Base-by-base conservation (phyloP, 2,329 filamentous ascomycete genomes). In the Neonectria sp. region DNA sequence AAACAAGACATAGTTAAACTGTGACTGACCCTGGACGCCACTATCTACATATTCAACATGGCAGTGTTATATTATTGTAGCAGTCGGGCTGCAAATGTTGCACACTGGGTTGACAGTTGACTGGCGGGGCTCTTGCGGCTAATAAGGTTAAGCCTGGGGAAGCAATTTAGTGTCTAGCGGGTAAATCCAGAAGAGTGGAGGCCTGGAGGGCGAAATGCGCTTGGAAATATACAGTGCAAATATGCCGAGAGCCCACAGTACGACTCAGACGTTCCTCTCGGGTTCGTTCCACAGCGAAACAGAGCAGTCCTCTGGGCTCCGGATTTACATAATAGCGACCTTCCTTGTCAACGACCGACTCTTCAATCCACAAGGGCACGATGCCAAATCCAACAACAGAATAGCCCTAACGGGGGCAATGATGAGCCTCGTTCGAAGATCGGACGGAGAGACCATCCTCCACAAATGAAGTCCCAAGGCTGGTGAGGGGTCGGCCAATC, bases 401-500 rank as follows among this genome's bases (percentile, higher is more conserved):
- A 40, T n/a, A 51, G 53, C 53, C 43, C 33, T 15, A 43, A 56
- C 24, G 33, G 49, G 51, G 21, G 43, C 5, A 52, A 60, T 35
- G 33, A 40, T 29, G 57, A 53, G 35, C 46, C 43, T 55, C 25
- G 45, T 12, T 45, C 33, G 49, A 55, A 43, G 62, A 64, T 65
- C 51, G 51, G 51, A 55, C 51, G 52, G 35, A 49, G 15, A 56
- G n/a, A 65, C 40, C 52, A 46, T 56, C 51, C 27, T 57, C 63
- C 63, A 65, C 63, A 60, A 65, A 65, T 65, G 21, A 48, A 35
- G 31, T 51, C 27, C 25, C 45, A 27, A 15, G 31, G 49, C 24
- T 8, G 29, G 45, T 48, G 57, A 52, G 35, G 52, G 56, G 43
- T 27, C 48, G 25, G 61, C 55, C 61, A 58, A 57, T 53, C 61